Evolutionary conservation across 306 rosid species (phyloP).

Genomic region (Clitoria ternatea): DNA sequence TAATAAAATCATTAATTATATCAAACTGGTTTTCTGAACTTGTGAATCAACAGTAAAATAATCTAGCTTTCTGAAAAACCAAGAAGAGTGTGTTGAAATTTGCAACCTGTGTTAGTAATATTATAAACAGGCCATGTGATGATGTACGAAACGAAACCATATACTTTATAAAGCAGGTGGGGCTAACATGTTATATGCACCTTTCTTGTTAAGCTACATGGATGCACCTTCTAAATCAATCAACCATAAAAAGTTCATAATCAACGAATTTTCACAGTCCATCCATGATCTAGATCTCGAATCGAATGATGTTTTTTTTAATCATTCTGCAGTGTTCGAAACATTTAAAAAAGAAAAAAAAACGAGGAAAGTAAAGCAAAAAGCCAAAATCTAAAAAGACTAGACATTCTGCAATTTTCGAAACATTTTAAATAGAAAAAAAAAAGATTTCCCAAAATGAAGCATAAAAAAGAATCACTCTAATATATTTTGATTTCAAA

Average conservation of each 20-base stretch:
- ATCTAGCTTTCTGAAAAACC: neutral
- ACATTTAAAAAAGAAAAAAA: constrained; percentile 2
- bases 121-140: neutral
- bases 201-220: neutral
- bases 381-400: too few species aligned
- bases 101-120: neutral
- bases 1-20: too few species aligned
- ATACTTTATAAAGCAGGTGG: neutral
- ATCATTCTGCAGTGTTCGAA: too few species aligned
- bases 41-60: too few species aligned
- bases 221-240: neutral
- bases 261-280: neutral
- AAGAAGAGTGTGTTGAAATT: neutral
- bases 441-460: too few species aligned
- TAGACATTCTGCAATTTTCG: neutral
- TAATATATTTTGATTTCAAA: too few species aligned
- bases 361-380: too few species aligned
- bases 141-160: neutral
- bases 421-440: neutral
- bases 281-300: neutral
- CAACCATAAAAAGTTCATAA: neutral
- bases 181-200: neutral
- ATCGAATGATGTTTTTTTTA: too few species aligned
- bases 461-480: too few species aligned
- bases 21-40: too few species aligned